phyloP scores from a whole-genome alignment of 306 rosid species.

The Adenanthera pavonina region DNA sequence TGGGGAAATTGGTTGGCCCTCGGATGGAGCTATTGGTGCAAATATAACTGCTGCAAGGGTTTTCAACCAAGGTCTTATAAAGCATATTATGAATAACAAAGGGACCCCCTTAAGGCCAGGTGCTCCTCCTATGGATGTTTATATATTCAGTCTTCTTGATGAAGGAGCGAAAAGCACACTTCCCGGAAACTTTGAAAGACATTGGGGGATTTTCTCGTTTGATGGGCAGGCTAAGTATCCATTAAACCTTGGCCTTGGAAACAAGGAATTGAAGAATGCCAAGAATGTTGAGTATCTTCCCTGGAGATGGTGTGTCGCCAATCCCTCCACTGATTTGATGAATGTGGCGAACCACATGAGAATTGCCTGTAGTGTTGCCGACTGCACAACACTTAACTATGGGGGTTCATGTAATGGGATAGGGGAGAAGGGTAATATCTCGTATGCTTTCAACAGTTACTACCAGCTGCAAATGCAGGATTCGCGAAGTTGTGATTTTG shows the following conservation, averaged over 20 bases:
- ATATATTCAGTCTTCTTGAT: constrained; percentile 69
- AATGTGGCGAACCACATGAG: constrained; percentile 67
- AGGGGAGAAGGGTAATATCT: constrained; percentile 75
- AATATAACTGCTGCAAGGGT: constrained; percentile 74
- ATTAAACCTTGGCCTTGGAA: constrained; percentile 74
- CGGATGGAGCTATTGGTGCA: constrained; percentile 81
- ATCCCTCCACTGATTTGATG: constrained; percentile 56
- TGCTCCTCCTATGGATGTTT: constrained; percentile 68
- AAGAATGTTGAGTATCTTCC: constrained; percentile 76
- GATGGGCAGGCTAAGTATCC: constrained; percentile 85
- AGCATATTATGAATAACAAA: constrained; percentile 57
- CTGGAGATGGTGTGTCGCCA: constrained; percentile 84
- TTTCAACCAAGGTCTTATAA: constrained; percentile 84
- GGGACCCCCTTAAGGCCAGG: constrained; percentile 83
- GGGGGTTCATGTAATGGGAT: constrained; percentile 84
- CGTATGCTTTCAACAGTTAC: constrained; percentile 87
- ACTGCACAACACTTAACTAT: constrained; percentile 76
- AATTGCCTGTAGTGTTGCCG: constrained; percentile 80
- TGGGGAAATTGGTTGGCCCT: constrained; percentile 91
- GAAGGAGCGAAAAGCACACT: constrained; percentile 77
- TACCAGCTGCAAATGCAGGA: constrained; percentile 83
- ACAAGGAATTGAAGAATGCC: constrained; percentile 65
- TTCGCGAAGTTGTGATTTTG: constrained; percentile 68
- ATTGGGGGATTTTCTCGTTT: constrained; percentile 84
- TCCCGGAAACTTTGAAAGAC: constrained; percentile 85